These are phyloP conservation scores for Schwanniomyces polymorphus DNA, from an alignment of 805 yeast species.

Conservation along the genomic window DNA sequence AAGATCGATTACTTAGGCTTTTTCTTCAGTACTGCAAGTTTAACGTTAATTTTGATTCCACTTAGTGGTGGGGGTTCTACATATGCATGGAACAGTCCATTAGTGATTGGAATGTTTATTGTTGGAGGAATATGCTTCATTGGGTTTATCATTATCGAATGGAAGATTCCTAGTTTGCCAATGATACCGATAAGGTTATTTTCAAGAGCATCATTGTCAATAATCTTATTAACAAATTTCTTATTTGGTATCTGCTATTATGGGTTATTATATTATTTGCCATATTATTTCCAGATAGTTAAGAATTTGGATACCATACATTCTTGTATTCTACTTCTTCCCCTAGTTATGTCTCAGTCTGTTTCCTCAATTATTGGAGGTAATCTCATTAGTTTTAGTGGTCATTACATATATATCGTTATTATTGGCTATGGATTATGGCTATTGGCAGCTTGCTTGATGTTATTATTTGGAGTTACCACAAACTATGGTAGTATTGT, in stretches of 20 bases:
- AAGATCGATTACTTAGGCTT: conserved; percentile 57
- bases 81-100: conserved; percentile 51
- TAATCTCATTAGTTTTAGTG: conserved; percentile 36
- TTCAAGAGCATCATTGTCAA: conserved; percentile 16
- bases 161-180: conserved; percentile 27
- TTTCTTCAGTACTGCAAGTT: conserved; percentile 41
- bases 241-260: conserved; percentile 28
- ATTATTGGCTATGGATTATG: conserved; percentile 24
- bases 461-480: conserved; percentile 17
- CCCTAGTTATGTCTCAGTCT: conserved; percentile 42
- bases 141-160: conserved; percentile 23
- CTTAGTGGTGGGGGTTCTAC: conserved; percentile 62
- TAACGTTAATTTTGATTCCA: conserved; percentile 54
- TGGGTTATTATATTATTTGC: conserved; percentile 22
- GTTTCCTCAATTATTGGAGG: conserved; percentile 45
- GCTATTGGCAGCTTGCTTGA: conserved; percentile 23
- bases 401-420: conserved; percentile 42
- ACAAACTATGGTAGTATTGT: conserved; percentile 17
- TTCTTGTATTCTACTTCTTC: conserved; percentile 17
- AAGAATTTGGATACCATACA: conserved; percentile 18
- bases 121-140: conserved; percentile 27
- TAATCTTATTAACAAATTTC: conserved; percentile 21
- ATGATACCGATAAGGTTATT: conserved; percentile 31
- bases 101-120: conserved; percentile 34
- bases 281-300: conserved; percentile 22